phyloP scores from a whole-genome alignment of 257 asterid genomes.

The Striga asiatica region DNA sequence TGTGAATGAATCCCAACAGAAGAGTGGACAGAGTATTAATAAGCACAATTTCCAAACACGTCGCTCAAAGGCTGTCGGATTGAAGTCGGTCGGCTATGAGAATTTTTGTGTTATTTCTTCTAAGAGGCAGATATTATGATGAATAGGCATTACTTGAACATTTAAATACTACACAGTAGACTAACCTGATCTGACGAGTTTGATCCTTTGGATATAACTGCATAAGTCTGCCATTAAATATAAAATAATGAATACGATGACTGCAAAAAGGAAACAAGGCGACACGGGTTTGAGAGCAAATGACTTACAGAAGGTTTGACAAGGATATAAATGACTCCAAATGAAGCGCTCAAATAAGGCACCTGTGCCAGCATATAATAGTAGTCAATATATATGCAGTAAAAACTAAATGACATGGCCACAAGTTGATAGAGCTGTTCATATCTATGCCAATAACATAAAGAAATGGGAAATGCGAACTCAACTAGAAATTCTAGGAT shows the following conservation, averaged over 20 bases:
- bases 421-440: too few relatives aligned
- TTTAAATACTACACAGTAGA: background rate
- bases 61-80: too few relatives aligned
- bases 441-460: too few relatives aligned
- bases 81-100: background rate
- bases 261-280: background rate
- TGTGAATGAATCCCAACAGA: background rate
- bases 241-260: constrained; percentile 10
- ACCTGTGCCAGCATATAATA: constrained; percentile 41
- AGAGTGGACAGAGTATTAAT: too few relatives aligned
- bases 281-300: background rate
- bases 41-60: too few relatives aligned
- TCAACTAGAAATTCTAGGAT: too few relatives aligned
- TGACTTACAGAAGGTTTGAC: constrained; percentile 83
- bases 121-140: background rate
- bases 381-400: constrained; percentile 1
- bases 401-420: too few relatives aligned
- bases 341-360: constrained; percentile 72
- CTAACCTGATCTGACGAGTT: constrained; percentile 71
- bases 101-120: too few relatives aligned
- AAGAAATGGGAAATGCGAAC: too few relatives aligned
- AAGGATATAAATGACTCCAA: constrained; percentile 78
- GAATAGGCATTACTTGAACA: background rate
- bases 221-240: constrained; percentile 49
- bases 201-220: constrained; percentile 72